Conservation (phyloP, 495 filamentous ascomycete species). For the Penicillium waksmanii region DNA sequence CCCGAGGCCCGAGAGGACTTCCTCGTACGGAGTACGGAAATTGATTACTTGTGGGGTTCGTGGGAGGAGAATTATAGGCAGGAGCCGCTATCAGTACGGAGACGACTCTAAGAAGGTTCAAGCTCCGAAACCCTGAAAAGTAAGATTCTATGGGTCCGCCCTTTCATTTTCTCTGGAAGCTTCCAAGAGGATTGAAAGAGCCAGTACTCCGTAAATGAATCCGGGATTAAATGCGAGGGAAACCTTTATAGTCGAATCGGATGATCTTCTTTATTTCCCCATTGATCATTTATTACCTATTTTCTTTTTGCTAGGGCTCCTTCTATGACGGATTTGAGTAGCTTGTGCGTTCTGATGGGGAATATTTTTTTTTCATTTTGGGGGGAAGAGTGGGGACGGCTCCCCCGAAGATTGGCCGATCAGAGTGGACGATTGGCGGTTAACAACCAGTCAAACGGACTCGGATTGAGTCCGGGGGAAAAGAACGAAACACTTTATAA, state of each 20-base stretch:
- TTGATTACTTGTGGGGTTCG: not conserved
- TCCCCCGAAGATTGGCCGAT: conserved; percentile 23
- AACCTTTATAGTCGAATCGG: not conserved
- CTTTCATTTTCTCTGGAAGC: not conserved
- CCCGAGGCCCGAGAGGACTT: not conserved
- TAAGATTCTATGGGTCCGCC: conserved; percentile 13
- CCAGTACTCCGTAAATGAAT: conserved; percentile 6
- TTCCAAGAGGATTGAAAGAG: not conserved
- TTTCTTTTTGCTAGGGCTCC: not conserved
- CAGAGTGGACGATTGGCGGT: conserved; percentile 3
- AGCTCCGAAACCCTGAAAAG: conserved; percentile 26
- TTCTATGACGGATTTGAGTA: not conserved
- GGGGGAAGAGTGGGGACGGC: not conserved
- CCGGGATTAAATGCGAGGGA: not conserved
- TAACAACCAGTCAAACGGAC: conserved; percentile 13
- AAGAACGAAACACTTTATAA: not conserved
- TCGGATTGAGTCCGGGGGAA: conserved; percentile 2
- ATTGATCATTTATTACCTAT: not conserved
- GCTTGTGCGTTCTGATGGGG: conserved; percentile 3
- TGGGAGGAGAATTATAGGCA: conserved; percentile 6
- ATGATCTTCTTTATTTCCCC: not conserved
- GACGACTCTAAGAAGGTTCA: conserved; percentile 25
- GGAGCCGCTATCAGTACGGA: conserved; percentile 18
- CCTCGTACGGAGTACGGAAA: not conserved
- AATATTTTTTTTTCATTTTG: conserved; percentile 11